phyloP scores from a whole-genome alignment of 164 flowering plant species.

The Macadamia integrifolia region DNA sequence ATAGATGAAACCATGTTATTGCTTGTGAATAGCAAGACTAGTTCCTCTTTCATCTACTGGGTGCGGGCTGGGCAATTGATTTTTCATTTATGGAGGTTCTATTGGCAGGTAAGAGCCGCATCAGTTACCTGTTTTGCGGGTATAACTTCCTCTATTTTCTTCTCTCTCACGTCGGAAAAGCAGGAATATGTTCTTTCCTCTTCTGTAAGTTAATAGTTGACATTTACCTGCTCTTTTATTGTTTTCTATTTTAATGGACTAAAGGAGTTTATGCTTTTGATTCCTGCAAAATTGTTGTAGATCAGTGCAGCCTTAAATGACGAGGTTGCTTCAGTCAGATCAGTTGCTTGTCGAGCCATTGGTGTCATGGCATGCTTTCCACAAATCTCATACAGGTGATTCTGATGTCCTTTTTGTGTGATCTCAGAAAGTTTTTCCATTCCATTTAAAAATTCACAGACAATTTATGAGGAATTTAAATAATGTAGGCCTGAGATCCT shows the following conservation, averaged over 20 bases:
- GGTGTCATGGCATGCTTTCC: slow-evolving; percentile 85
- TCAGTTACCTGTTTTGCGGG: slow-evolving; percentile 93
- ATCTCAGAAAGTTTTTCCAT: not conserved
- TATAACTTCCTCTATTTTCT: slow-evolving; percentile 70
- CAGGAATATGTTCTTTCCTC: slow-evolving; percentile 56
- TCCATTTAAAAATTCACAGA: not conserved
- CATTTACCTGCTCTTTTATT: not conserved
- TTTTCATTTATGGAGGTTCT: not conserved
- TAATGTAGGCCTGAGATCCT: slow-evolving; percentile 57
- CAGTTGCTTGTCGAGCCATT: slow-evolving; percentile 95
- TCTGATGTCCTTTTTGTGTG: slow-evolving; percentile 1
- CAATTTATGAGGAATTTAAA: slow-evolving; percentile 12
- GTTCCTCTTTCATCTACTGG: not conserved
- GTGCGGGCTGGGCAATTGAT: not conserved
- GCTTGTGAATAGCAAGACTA: not conserved
- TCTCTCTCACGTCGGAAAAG: slow-evolving; percentile 50
- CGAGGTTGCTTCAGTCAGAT: slow-evolving; percentile 72
- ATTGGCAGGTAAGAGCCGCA: slow-evolving; percentile 81
- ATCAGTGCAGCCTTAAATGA: slow-evolving; percentile 54
- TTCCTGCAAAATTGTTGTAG: slow-evolving; percentile 27
- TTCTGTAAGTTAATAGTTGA: slow-evolving; percentile 42
- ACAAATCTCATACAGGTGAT: slow-evolving; percentile 57
- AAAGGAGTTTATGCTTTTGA: slow-evolving; percentile 3
- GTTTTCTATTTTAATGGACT: not conserved
- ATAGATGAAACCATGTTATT: not conserved